Evolutionary conservation across 2,329 filamentous ascomycete genomes (phyloP).

Genomic region (Paecilomyces variotii): DNA sequence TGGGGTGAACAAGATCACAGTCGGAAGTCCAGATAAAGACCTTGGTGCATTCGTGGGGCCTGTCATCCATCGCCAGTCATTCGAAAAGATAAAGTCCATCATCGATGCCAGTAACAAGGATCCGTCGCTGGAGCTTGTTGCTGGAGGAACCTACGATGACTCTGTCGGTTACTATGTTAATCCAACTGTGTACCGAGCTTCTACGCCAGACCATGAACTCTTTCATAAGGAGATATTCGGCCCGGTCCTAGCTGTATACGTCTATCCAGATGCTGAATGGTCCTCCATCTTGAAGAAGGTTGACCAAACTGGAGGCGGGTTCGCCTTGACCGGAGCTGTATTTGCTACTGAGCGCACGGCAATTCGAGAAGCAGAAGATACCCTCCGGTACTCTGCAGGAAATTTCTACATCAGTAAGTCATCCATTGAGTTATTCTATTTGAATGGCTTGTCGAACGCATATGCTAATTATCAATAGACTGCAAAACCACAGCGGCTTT

Average conservation of each 20-base stretch:
- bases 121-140: conserved; percentile 61
- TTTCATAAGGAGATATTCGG: conserved; percentile 76
- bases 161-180: conserved; percentile 75
- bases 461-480: conserved; percentile 8
- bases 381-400: conserved; percentile 29
- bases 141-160: conserved; percentile 68
- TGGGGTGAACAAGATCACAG: conserved; percentile 62
- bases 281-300: conserved; percentile 49
- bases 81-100: conserved; percentile 68
- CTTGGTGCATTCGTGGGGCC: conserved; percentile 77
- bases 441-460: background rate
- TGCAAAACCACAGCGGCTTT: conserved; percentile 57
- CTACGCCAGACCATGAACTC: conserved; percentile 64
- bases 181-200: conserved; percentile 72
- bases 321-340: conserved; percentile 37
- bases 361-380: conserved; percentile 26
- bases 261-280: conserved; percentile 62
- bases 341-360: conserved; percentile 34
- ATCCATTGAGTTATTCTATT: background rate
- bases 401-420: conserved; percentile 33
- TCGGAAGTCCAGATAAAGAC: conserved; percentile 58
- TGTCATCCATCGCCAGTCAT: conserved; percentile 73
- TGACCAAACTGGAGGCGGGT: conserved; percentile 29
- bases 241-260: conserved; percentile 63
- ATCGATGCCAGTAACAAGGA: conserved; percentile 78